Percentiles rank a stretch among this genome's conserved stretches.
phyloP scores from a whole-genome alignment of 1,284 basidiomycete genomes.

The Exobasidium cylindrosporum region DNA sequence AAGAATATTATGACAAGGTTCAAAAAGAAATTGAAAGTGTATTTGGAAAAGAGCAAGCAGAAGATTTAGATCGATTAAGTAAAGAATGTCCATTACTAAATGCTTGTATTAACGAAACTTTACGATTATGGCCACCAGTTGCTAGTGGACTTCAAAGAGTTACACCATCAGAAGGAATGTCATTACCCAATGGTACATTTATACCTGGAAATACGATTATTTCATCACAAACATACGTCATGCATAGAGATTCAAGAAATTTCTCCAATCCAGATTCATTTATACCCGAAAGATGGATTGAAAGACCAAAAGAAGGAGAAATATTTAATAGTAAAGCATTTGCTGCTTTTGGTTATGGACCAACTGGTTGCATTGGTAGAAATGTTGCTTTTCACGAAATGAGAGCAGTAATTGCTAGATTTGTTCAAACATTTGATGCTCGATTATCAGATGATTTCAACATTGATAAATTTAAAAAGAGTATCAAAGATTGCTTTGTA shows the following conservation, averaged over 20 bases:
- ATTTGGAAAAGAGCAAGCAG: slow-evolving; percentile 20
- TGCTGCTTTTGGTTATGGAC: slow-evolving; percentile 26
- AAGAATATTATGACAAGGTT: slow-evolving; percentile 15
- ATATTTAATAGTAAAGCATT: slow-evolving; percentile 23
- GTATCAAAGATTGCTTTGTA: slow-evolving; percentile 8
- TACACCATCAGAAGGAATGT: slow-evolving; percentile 8
- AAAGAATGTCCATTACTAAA: slow-evolving; percentile 25
- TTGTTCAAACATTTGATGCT: slow-evolving; percentile 25
- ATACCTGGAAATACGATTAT: slow-evolving; percentile 18
- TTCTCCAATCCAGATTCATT: slow-evolving; percentile 25
- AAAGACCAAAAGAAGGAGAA: slow-evolving; percentile 17
- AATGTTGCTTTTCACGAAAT: slow-evolving; percentile 27
- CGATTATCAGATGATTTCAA: background rate
- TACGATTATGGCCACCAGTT: slow-evolving; percentile 26
- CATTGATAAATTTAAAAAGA: background rate
- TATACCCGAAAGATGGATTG: slow-evolving; percentile 23
- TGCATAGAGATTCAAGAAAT: slow-evolving; percentile 26
- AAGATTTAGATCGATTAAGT: slow-evolving; percentile 17
- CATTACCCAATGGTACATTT: slow-evolving; percentile 16
- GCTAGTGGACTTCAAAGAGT: slow-evolving; percentile 24
- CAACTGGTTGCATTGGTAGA: slow-evolving; percentile 25
- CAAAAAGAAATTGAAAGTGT: slow-evolving; percentile 21
- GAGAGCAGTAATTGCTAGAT: slow-evolving; percentile 18
- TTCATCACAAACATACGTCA: slow-evolving; percentile 22
- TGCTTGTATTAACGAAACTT: slow-evolving; percentile 30